Conservation (phyloP, 352 stramenopile genomes). For the Globisporangium solare region DNA sequence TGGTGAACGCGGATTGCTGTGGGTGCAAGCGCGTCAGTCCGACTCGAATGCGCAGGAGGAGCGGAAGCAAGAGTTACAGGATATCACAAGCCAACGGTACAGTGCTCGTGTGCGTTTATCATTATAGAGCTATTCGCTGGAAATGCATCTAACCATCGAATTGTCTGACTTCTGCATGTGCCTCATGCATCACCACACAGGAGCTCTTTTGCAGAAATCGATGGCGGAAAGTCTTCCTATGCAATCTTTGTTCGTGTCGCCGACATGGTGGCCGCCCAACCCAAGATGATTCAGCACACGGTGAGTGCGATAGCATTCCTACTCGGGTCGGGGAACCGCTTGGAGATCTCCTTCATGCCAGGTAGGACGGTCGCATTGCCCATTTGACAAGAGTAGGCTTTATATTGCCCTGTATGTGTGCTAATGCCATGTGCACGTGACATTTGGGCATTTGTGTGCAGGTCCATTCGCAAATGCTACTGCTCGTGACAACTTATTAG, state of each 20-base stretch:
- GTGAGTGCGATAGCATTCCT: constrained; percentile 34
- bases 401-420: too few species aligned
- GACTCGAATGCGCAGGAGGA: constrained; percentile 49
- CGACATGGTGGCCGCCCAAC: constrained; percentile 21
- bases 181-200: background rate
- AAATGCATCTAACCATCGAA: too few species aligned
- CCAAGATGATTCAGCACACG: constrained; percentile 39
- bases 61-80: constrained; percentile 52
- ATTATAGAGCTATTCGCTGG: too few species aligned
- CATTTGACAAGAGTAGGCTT: too few species aligned
- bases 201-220: background rate
- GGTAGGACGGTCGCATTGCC: constrained; percentile 13
- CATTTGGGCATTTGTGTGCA: constrained; percentile 2
- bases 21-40: constrained; percentile 40
- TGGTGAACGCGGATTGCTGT: constrained; percentile 34
- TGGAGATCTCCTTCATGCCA: constrained; percentile 67
- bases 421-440: too few species aligned
- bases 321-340: constrained; percentile 23
- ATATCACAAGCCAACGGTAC: constrained; percentile 39
- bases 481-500: constrained; percentile 45
- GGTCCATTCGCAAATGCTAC: constrained; percentile 25
- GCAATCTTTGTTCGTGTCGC: constrained; percentile 10
- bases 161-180: background rate
- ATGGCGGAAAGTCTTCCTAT: constrained; percentile 4
- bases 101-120: background rate